Percentiles rank a stretch among this genome's conserved stretches.
phyloP scores from a whole-genome alignment of 1,284 basidiomycete species.

The Austroboletus niveus region DNA sequence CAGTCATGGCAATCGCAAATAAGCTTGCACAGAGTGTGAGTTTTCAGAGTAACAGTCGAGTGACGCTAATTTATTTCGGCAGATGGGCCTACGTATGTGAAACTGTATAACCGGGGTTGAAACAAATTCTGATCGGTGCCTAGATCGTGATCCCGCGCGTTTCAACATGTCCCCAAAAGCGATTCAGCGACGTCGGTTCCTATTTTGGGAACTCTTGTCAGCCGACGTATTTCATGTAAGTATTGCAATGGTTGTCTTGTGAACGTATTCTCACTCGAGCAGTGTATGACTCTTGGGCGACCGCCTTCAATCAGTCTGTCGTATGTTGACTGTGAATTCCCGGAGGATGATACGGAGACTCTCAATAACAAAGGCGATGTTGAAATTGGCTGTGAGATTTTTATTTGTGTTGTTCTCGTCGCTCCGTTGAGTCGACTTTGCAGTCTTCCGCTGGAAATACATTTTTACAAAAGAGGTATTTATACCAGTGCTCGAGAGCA shows the following conservation, averaged over 20 bases:
- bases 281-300: conserved; percentile 54
- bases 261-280: conserved; percentile 5
- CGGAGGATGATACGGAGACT: conserved; percentile 46
- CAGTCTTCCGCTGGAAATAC: conserved; percentile 35
- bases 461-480: conserved; percentile 46
- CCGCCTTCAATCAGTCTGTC: conserved; percentile 55
- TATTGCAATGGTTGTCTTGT: neutral
- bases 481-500: conserved; percentile 47
- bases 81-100: conserved; percentile 57
- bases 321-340: conserved; percentile 58
- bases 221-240: conserved; percentile 49
- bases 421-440: conserved; percentile 10
- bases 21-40: conserved; percentile 60
- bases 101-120: neutral
- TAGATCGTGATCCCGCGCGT: conserved; percentile 60
- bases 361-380: conserved; percentile 48
- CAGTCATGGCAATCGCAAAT: conserved; percentile 46
- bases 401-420: neutral
- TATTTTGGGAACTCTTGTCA: conserved; percentile 61
- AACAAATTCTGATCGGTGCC: conserved; percentile 6
- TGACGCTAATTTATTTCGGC: conserved; percentile 12
- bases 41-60: conserved; percentile 4
- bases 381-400: conserved; percentile 45
- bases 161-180: conserved; percentile 55
- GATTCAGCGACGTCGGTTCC: conserved; percentile 49